These are phyloP conservation scores for Annulohypoxylon stygium DNA, from an alignment of 495 filamentous ascomycete genomes.

Conservation along the genomic window DNA sequence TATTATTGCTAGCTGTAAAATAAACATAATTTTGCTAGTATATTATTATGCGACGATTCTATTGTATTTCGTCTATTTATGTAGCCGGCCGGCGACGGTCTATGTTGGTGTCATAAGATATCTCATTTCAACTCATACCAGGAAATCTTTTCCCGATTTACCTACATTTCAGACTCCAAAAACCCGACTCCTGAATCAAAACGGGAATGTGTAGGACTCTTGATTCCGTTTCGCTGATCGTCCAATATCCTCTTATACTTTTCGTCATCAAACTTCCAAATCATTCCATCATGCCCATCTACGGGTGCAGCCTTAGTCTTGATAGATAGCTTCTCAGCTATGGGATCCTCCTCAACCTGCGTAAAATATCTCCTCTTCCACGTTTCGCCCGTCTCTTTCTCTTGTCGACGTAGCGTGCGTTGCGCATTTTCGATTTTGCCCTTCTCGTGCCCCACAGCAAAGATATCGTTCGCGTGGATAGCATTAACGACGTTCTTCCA, in stretches of 20 bases:
- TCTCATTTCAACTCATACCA: background rate
- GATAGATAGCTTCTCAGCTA: slow-evolving; percentile 40
- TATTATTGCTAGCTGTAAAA: background rate
- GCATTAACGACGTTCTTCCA: slow-evolving; percentile 81
- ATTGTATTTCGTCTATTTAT: no score
- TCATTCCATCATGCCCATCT: slow-evolving; percentile 27
- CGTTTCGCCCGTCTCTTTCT: slow-evolving; percentile 75
- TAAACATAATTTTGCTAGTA: background rate
- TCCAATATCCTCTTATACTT: slow-evolving; percentile 44
- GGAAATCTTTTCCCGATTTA: background rate
- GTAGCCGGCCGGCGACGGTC: no score
- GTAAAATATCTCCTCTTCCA: slow-evolving; percentile 83
- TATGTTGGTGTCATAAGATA: no score
- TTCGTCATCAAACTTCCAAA: slow-evolving; percentile 53
- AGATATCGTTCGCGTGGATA: slow-evolving; percentile 79
- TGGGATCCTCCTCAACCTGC: slow-evolving; percentile 31
- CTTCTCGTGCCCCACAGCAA: slow-evolving; percentile 76
- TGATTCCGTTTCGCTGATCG: slow-evolving; percentile 36
- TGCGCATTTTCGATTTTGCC: slow-evolving; percentile 84
- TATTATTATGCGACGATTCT: no score
- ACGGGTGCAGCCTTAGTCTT: slow-evolving; percentile 10
- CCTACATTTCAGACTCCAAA: slow-evolving; percentile 25
- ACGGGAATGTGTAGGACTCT: slow-evolving; percentile 47
- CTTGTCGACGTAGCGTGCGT: slow-evolving; percentile 76
- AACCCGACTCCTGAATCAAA: slow-evolving; percentile 52